These are phyloP conservation scores for Syzygium malaccense DNA, from an alignment of 441 rosid species.

Conservation along the genomic window DNA sequence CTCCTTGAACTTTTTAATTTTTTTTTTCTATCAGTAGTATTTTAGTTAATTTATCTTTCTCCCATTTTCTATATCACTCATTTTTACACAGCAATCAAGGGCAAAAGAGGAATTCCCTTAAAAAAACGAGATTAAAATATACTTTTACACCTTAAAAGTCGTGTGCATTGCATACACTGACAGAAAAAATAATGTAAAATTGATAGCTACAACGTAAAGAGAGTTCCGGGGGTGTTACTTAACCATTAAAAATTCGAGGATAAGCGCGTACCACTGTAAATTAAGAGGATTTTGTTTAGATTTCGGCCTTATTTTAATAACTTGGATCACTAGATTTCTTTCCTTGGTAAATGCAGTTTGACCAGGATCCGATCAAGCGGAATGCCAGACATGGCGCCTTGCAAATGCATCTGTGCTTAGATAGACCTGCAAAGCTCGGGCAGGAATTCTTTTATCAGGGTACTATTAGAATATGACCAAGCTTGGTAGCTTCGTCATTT, in stretches of 20 bases:
- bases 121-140: not conserved
- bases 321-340: not conserved
- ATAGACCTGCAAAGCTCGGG: not conserved
- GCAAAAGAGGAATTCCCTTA: not conserved
- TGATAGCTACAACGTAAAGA: fast-evolving
- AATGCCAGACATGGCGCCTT: no score
- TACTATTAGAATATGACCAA: not conserved
- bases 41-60: no score
- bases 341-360: not conserved
- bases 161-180: not conserved
- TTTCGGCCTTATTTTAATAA: not conserved
- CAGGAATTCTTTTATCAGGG: not conserved
- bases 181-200: fast-evolving
- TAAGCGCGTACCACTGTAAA: not conserved
- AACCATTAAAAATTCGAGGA: not conserved
- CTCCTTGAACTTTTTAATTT: not conserved
- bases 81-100: no score
- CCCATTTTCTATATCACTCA: no score
- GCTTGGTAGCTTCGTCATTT: not conserved
- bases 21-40: no score
- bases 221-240: not conserved
- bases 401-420: not conserved
- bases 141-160: not conserved
- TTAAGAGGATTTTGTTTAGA: not conserved
- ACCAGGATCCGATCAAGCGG: not conserved